Base-by-base conservation (phyloP, 805 yeast genomes). In the Hyphopichia homilentoma region DNA sequence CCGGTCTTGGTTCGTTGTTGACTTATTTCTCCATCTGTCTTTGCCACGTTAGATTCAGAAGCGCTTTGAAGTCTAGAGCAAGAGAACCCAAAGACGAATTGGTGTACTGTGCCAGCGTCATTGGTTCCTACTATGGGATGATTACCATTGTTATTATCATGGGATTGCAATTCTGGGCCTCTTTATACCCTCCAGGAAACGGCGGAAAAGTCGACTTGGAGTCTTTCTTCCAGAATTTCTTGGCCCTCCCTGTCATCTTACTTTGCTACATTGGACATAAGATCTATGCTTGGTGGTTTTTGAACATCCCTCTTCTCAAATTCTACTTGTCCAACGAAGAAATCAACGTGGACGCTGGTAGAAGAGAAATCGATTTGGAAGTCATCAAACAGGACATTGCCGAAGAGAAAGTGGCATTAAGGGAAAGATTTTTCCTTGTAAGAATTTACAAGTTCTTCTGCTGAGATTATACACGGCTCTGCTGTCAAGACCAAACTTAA, bases 271-370 rank as follows among this genome's bases (percentile, higher is more conserved):
- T 75, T 20, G 68, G 62, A 14, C 79, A 74, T 57, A 79, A 77
- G 62, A 21, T 73, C 16, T 74, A 63, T 52, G 56, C 57, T 21
- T 57, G 61, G 31, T 56, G 35, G 11, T 42, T 27, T 21, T 31
- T 44, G 43, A 39, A 39, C 5, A 41, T 48, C 7, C 54, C 54
- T 55, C 38, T 60, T 53, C 52, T 39, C 28, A 45, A 69, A 17
- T 59, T 55, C 5, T 56, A 57, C 48, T 58, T 76, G 38, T 61
- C 54, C 15, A 68, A 73, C 18, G 47, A 52, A 16, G 78, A 76
- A 27, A 65, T 79, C 50, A 85, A 80, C 46, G 66, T 80, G 24
- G 80, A 75, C 42, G 66, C 78, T 17, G 85, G 86, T 33, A 68
- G 81, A 61, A 73, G 79, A 45, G 75, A 72, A 26, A 50, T 68